Evolutionary conservation across 768 basidiomycete species (phyloP), one percentile per base, ranked within the genome.

Genomic region (Psilocybe cyanescens): DNA sequence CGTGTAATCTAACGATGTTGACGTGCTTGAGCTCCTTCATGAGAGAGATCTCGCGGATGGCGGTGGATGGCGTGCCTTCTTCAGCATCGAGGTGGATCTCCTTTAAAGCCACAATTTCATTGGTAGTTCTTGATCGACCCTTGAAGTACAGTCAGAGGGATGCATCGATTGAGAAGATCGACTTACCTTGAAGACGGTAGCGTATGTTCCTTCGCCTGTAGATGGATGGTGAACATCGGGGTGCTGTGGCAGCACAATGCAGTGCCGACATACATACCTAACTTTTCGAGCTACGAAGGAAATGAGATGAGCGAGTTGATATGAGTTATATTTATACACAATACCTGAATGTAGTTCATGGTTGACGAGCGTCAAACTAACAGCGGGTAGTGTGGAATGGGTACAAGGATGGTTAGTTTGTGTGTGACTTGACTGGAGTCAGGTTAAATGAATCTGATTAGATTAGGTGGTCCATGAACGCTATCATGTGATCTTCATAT

Each of bases 21-120:
- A 94, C 89, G 70, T 99, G 97, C 76, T 97, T 97, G 70, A 99
- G 89, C 74, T 99, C 97, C 75, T 99, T 99, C 96, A 99, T 98
- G 66, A 99, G 85, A 45, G 94, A 96, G 70, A 99, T 99, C 82
- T 99, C 97, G 50, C 97, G 90, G 74, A 99, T 99, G 57, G 97
- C 97, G 12, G 97, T 99, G 49, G 93, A 95, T 33, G 97, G 97
- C 0, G 97, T 99, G 35, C 97, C 97, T 78, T 99, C 97, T 76
- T 99, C 97, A 4, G 97, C 93, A 80, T 99, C 97, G 62, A 99
- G 91, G 71, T 99, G 96, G 65, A 99, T 99, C 80, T 99, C 97
- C 76, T 99, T 99, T 59, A 99, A 76, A 11, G 97, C 97, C 16
- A 99, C 97, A 55, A 97, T 94, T 75, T 99, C 97, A 69, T 97